phyloP scores from a whole-genome alignment of 2,329 filamentous ascomycete genomes.

The Aspergillus transmontanensis region DNA sequence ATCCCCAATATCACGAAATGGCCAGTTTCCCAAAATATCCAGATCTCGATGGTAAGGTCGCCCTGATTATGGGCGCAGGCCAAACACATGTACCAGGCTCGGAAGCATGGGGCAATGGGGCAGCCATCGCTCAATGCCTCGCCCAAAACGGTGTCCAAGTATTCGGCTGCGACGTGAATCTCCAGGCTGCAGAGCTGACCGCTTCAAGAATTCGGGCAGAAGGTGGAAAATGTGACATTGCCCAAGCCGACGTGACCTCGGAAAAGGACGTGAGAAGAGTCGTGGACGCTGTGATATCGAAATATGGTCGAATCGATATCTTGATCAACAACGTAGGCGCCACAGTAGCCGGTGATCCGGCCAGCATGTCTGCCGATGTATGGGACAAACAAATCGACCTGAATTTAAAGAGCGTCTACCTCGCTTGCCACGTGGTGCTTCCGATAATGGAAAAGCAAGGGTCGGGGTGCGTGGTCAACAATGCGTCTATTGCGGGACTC shows the following conservation, averaged over 20 bases:
- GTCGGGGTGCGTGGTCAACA: background rate
- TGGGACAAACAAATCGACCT: background rate
- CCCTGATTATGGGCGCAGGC: background rate
- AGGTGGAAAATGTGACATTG: background rate
- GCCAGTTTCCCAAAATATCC: background rate
- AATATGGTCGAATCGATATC: background rate
- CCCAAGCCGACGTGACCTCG: background rate
- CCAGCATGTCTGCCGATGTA: background rate
- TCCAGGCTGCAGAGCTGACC: background rate
- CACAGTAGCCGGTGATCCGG: background rate
- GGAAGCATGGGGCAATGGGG: background rate
- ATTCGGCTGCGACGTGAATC: background rate
- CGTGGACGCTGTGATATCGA: background rate
- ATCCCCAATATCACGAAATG: background rate
- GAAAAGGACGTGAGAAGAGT: background rate
- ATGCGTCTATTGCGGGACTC: background rate
- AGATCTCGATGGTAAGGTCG: background rate
- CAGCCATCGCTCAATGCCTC: background rate
- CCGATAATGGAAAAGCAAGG: background rate
- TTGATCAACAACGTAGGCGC: background rate
- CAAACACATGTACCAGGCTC: background rate
- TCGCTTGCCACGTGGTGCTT: background rate
- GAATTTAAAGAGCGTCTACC: background rate
- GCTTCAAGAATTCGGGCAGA: background rate
- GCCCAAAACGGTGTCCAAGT: background rate